phyloP scores from a whole-genome alignment of 1,139 yeast species.

The Zhuliangozyma parablackwelliae region DNA sequence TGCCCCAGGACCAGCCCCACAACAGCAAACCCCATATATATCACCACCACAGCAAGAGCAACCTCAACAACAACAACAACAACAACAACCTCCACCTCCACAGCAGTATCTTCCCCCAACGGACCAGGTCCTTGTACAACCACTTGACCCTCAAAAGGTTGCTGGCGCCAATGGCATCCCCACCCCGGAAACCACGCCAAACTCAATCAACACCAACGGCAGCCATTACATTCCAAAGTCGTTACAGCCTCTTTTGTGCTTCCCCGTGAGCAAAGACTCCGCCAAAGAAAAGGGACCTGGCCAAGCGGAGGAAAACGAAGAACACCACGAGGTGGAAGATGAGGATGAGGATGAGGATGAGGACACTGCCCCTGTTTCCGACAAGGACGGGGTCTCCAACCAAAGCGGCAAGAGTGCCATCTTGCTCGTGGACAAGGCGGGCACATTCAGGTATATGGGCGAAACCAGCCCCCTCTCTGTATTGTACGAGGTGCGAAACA shows the following conservation, averaged over 20 bases:
- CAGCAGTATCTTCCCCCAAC: neutral
- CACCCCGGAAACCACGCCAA: constrained; percentile 11
- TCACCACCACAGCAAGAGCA: neutral
- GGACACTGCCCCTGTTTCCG: neutral
- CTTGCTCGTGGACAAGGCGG: constrained; percentile 17
- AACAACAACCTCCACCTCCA: neutral
- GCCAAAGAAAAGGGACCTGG: neutral
- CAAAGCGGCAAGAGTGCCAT: constrained; percentile 15
- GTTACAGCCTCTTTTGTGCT: constrained; percentile 22
- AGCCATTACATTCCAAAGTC: constrained; percentile 18
- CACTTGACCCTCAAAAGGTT: neutral
- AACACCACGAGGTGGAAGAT: neutral
- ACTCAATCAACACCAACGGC: neutral
- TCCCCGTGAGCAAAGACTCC: constrained; percentile 14
- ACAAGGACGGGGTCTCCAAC: constrained; percentile 12
- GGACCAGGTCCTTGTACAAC: too few relatives aligned
- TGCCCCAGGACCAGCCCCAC: neutral
- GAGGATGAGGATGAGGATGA: neutral
- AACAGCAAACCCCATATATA: neutral
- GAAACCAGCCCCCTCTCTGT: constrained; percentile 25
- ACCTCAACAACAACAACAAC: constrained; percentile 1
- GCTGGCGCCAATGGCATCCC: constrained; percentile 3
- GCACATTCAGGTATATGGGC: constrained; percentile 22
- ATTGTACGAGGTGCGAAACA: constrained; percentile 20
- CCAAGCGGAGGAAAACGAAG: neutral